phyloP scores from a whole-genome alignment of 2,329 filamentous ascomycete species.

The Escovopsis sp. region DNA sequence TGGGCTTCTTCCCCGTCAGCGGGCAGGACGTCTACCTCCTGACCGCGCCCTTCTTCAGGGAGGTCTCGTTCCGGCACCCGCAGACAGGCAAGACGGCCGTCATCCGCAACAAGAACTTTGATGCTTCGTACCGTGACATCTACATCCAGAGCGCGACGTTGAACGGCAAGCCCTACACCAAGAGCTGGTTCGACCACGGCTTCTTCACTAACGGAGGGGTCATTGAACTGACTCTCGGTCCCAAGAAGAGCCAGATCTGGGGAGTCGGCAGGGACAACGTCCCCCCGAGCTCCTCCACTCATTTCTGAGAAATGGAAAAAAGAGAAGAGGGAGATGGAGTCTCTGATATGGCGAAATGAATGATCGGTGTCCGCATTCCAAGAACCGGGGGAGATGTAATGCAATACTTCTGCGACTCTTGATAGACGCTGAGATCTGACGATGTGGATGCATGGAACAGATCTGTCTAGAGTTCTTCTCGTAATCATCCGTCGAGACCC shows the following conservation, averaged over 20 bases:
- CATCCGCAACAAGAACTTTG: constrained; percentile 18
- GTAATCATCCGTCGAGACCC: too few species aligned
- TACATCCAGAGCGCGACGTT: constrained; percentile 45
- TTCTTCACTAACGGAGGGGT: constrained; percentile 44
- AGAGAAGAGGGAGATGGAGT: too few species aligned
- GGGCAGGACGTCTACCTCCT: constrained; percentile 40
- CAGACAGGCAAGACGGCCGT: constrained; percentile 14
- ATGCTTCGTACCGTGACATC: constrained; percentile 33
- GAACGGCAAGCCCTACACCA: constrained; percentile 37
- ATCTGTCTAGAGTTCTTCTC: too few species aligned
- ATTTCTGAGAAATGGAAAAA: constrained; percentile 8
- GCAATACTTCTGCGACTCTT: too few species aligned
- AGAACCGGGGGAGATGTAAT: too few species aligned
- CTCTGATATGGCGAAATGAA: too few species aligned
- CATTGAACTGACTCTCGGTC: constrained; percentile 39
- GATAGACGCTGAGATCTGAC: too few species aligned
- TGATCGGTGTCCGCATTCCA: too few species aligned
- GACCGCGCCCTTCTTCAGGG: constrained; percentile 34
- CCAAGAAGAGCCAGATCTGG: constrained; percentile 27
- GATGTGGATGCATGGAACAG: too few species aligned
- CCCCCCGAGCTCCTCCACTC: constrained; percentile 11
- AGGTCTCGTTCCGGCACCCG: constrained; percentile 23
- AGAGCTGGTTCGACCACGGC: constrained; percentile 45
- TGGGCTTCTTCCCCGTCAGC: constrained; percentile 40
- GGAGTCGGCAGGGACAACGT: constrained; percentile 7